phyloP scores from a whole-genome alignment of 148 eudicot genomes.

The Silene uniflora region DNA sequence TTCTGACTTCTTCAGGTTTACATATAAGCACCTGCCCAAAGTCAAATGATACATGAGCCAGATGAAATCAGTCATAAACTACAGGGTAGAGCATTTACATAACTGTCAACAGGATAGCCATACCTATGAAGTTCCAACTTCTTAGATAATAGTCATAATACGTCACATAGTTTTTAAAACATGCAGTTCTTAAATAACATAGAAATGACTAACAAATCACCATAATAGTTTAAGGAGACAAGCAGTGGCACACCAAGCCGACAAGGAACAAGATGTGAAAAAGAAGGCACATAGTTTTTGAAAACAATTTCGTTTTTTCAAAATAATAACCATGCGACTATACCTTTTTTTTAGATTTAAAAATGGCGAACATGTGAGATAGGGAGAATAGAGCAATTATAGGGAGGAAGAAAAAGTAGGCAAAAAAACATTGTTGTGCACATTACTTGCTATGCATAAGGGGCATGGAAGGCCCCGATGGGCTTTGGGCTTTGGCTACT shows the following conservation, averaged over 20 bases:
- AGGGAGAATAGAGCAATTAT: too few species aligned
- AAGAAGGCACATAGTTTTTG: too few species aligned
- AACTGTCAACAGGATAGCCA: background rate
- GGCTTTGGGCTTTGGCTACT: too few species aligned
- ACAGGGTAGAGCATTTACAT: background rate
- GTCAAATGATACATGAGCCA: constrained; percentile 2
- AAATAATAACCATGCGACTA: too few species aligned
- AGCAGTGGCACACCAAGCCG: background rate
- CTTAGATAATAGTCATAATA: background rate
- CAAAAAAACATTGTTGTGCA: too few species aligned
- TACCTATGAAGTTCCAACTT: background rate
- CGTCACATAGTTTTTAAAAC: too few species aligned
- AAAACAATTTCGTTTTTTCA: too few species aligned
- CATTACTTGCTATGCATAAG: too few species aligned
- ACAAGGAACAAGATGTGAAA: background rate
- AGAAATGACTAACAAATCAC: background rate
- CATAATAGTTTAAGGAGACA: background rate
- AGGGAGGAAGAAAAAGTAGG: too few species aligned
- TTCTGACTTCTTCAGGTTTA: constrained; percentile 79
- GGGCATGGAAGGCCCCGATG: too few species aligned
- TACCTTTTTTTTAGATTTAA: too few species aligned
- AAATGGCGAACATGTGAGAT: too few species aligned
- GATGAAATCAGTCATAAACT: background rate
- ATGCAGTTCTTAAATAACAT: constrained; percentile 4
- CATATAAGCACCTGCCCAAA: constrained; percentile 78